A percentile compares a stretch with the other conserved stretches of the same genome.
Conservation (phyloP, 148 eudicot genomes). For the Fagopyrum homotropicum region DNA sequence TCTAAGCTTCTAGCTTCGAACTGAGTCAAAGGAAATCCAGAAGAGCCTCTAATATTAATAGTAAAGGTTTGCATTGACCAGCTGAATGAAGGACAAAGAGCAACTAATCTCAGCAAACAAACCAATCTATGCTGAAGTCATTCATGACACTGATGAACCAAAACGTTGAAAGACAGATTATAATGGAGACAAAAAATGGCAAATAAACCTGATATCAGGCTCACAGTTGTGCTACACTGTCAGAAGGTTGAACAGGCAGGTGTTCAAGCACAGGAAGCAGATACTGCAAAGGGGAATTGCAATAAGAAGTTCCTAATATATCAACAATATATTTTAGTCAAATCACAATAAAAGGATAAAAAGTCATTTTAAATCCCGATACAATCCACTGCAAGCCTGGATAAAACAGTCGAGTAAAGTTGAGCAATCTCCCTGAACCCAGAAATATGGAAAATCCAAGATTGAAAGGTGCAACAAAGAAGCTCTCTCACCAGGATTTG, state of each 20-base stretch:
- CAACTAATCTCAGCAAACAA: too few relatives aligned
- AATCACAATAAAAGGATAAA: too few relatives aligned
- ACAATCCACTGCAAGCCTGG: not conserved
- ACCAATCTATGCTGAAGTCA: not conserved
- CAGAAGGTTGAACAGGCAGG: slow-evolving; percentile 5
- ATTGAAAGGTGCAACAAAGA: not conserved
- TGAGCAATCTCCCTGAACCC: not conserved
- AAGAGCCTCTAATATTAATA: too few relatives aligned
- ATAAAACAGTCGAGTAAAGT: not conserved
- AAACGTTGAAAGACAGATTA: not conserved
- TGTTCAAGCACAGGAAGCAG: not conserved
- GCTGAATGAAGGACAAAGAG: too few relatives aligned
- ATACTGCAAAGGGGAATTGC: slow-evolving; percentile 1
- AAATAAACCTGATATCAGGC: slow-evolving; percentile 12
- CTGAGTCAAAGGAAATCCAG: too few relatives aligned
- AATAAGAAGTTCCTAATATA: slow-evolving; percentile 11
- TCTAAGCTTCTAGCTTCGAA: too few relatives aligned
- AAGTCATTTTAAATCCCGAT: not conserved
- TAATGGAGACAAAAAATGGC: not conserved
- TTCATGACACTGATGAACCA: not conserved
- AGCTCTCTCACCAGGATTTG: slow-evolving; percentile 59
- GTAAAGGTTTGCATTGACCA: too few relatives aligned
- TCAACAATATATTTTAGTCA: not conserved
- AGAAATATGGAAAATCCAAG: not conserved
- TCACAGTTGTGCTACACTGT: not conserved